A percentile compares a stretch with the other conserved stretches of the same genome.
Conservation (phyloP, 192 early-diverging fungal species). For the Ambispora gerdemannii region DNA sequence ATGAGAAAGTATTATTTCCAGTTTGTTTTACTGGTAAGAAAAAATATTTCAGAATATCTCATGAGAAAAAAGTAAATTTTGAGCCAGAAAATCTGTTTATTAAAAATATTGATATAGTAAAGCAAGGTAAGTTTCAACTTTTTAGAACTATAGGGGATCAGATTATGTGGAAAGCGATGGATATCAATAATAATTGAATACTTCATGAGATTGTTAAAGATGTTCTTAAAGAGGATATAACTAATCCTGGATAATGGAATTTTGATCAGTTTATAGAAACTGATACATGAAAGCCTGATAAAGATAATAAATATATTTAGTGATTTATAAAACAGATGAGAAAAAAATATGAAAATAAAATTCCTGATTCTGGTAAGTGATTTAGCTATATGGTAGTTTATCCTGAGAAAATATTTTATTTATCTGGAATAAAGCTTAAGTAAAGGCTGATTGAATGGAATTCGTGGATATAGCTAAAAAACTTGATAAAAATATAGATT, state of each 20-base stretch:
- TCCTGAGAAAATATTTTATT: neutral
- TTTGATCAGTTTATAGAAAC: slow-evolving; percentile 8
- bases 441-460: neutral
- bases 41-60: neutral
- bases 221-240: neutral
- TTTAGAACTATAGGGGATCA: neutral
- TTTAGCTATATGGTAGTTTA: slow-evolving; percentile 13
- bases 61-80: neutral
- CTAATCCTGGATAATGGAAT: neutral
- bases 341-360: neutral
- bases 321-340: neutral
- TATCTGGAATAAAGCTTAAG: too few species aligned
- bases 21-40: slow-evolving; percentile 26
- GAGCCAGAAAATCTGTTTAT: slow-evolving; percentile 20
- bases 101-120: slow-evolving; percentile 15
- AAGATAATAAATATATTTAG: neutral
- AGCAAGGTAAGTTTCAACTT: slow-evolving; percentile 1
- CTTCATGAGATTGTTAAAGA: slow-evolving; percentile 20
- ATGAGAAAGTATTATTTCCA: slow-evolving; percentile 21
- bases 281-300: slow-evolving; percentile 4
- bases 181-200: neutral
- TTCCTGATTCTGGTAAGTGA: neutral
- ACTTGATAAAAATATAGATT: neutral
- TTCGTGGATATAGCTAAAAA: slow-evolving; percentile 1
- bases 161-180: slow-evolving; percentile 1